These are phyloP conservation scores for Fusarium poae DNA, from an alignment of 2,329 filamentous ascomycete species.

Conservation along the genomic window DNA sequence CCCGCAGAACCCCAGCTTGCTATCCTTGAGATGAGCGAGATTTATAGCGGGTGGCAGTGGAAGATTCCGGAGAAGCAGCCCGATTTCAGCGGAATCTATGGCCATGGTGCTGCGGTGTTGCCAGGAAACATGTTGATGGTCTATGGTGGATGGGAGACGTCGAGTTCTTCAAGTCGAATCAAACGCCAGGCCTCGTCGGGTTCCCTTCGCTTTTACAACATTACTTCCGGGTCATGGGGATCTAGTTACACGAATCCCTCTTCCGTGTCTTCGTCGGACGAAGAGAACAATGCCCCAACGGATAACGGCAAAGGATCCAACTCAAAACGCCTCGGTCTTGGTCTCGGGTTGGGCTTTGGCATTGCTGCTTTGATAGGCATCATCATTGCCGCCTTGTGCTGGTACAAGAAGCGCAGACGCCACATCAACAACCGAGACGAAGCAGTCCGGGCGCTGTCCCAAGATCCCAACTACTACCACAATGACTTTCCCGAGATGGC, in stretches of 20 bases:
- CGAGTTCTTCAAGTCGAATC: constrained; percentile 52
- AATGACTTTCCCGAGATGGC: constrained; percentile 62
- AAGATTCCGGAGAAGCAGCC: constrained; percentile 68
- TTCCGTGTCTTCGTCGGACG: constrained; percentile 21
- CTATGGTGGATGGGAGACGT: constrained; percentile 72
- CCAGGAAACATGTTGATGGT: constrained; percentile 78
- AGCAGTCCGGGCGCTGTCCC: constrained; percentile 62
- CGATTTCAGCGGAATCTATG: constrained; percentile 65
- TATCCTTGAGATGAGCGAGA: constrained; percentile 79
- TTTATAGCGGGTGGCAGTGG: constrained; percentile 83
- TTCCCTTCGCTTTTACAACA: constrained; percentile 65
- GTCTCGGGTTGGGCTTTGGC: constrained; percentile 69
- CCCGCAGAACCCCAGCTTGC: constrained; percentile 86
- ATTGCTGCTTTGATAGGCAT: constrained; percentile 66
- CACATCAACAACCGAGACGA: constrained; percentile 59
- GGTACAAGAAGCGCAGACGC: constrained; percentile 58
- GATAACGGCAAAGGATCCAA: constrained; percentile 36
- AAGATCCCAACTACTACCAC: constrained; percentile 63
- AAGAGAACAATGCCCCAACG: constrained; percentile 43
- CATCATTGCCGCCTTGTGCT: constrained; percentile 64
- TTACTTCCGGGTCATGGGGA: constrained; percentile 69
- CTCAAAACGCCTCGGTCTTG: constrained; percentile 44
- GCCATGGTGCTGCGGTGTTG: constrained; percentile 72
- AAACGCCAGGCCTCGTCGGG: constrained; percentile 53
- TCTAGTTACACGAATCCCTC: constrained; percentile 63